Base-by-base conservation (phyloP, 768 basidiomycete species). In the Leccinum imitatum region DNA sequence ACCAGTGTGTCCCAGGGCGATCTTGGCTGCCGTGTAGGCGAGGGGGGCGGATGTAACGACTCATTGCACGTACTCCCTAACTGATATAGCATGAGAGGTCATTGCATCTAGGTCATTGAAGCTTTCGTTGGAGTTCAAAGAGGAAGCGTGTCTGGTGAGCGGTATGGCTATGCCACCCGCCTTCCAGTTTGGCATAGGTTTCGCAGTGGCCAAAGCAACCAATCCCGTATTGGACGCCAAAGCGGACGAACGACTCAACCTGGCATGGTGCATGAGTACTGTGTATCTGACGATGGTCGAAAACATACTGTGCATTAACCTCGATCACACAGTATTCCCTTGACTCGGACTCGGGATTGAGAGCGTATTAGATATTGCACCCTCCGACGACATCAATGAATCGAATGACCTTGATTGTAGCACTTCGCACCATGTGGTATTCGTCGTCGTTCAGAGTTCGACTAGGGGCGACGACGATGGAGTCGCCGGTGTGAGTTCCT, bases 181-280 rank as follows among this genome's bases (percentile, higher is more conserved):
- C 23, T 23, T 23, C 23, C 23, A 23, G 23, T 23, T 23, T 23
- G 23, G 23, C 23, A 23, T 23, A 23, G 23, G 23, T 23, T 23
- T 23, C 23, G 23, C 23, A 23, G 23, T 23, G 23, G 23, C 23
- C 23, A 23, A 23, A 23, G 23, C 23, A 23, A 23, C 23, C 23
- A 98, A 99, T 33, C 97, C 97, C 27, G 97, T 99, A 75, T 99
- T 99, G 9, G 97, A 98, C n/a, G 97, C 97, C 33, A 99, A 83
- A 35, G 97, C 97, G 75, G 91, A 90, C 46, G 93, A 95, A 59
- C 93, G 91, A 81, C 87, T 90, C 73, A 90, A 66, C 58, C 86
- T 87, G 62, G 10, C 54, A 41, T 25, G 27, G 51, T 27, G 13
- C 0, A 50, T 69, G 17, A 69, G 53, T 4, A 48, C 6, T 25